Base-by-base conservation (phyloP, 129 eudicot species). In the Heracleum sosnowskyi region DNA sequence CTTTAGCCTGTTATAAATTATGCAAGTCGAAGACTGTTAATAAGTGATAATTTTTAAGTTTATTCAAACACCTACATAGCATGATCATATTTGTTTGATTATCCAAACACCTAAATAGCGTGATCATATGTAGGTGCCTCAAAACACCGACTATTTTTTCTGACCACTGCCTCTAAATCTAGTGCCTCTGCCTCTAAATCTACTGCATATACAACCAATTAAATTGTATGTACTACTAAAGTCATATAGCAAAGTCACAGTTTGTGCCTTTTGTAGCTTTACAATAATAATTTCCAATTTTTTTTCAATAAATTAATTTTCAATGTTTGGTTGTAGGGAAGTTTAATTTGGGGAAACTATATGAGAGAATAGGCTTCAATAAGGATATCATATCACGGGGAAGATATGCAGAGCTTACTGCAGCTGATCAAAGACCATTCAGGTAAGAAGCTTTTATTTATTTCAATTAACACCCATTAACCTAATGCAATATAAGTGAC, bases 381-480 rank as follows among this genome's bases (percentile, higher is more conserved):
- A 83, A 88, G 77, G 98, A 91, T 84, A 82, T 86, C 79, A 86
- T 93, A 83, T 91, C 98, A 60, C 89, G 89, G 84, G 97, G 96
- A 80, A 85, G 75, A 83, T 93, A 76, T 80, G 91, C 98, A n/a
- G 98, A 91, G 74, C 86, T 93, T 47, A 76, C 84, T 82, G 88
- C 89, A 41, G 90, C 96, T 76, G 87, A 89, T 73, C 95, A 90
- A 75, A 83, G 98, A 37, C 88, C 98, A 46, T 91, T 93, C 75
- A 91, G 91, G 98, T 91, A 75, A 82, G 77, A 74, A 29, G 75
- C 71, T 75, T 22, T 53, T 29, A 80, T 83, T 29, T 71, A 34
- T 63, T 47, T 10, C 28, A 75, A 62, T 22, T 31, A 73, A 69
- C 57, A 72, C 37, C 46, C 11, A 20, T 29, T 49, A 10, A 3